Evolutionary conservation across 2,329 filamentous ascomycete genomes (phyloP).

Genomic region (Zymoseptoria crescenta): DNA sequence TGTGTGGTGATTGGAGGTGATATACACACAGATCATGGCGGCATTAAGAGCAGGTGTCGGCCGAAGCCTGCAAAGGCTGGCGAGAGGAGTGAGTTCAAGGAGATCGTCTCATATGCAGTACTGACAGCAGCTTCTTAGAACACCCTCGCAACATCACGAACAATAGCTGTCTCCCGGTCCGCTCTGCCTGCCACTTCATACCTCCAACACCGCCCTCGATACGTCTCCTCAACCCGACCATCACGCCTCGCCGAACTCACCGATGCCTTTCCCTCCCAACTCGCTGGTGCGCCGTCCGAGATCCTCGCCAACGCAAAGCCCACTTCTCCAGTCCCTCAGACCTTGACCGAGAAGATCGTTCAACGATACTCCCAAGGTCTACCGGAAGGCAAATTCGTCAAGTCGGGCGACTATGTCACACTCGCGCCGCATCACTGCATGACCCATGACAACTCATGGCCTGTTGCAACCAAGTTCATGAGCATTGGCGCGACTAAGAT

Average conservation of each 20-base stretch:
- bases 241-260: slow-evolving; percentile 30
- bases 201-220: slow-evolving; percentile 22
- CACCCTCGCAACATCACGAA: slow-evolving; percentile 4
- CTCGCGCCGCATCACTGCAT: slow-evolving; percentile 66
- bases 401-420: slow-evolving; percentile 75
- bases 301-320: slow-evolving; percentile 58
- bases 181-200: slow-evolving; percentile 1
- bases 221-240: slow-evolving; percentile 18
- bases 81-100: slow-evolving; percentile 13
- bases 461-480: slow-evolving; percentile 72
- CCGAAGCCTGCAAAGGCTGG: slow-evolving; percentile 14
- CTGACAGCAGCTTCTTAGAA: slow-evolving; percentile 1
- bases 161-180: not conserved
- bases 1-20: not conserved
- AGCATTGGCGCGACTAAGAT: slow-evolving; percentile 70
- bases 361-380: slow-evolving; percentile 74
- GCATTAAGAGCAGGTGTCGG: slow-evolving; percentile 15
- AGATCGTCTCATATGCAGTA: not conserved
- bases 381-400: slow-evolving; percentile 64
- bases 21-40: slow-evolving; percentile 8
- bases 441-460: slow-evolving; percentile 80
- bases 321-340: slow-evolving; percentile 54
- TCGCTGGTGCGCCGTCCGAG: slow-evolving; percentile 57
- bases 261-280: slow-evolving; percentile 57
- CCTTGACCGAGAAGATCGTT: slow-evolving; percentile 86